Base-by-base conservation (phyloP, 2,329 filamentous ascomycete genomes). In the Dryadomyces quercus-mongolicae region DNA sequence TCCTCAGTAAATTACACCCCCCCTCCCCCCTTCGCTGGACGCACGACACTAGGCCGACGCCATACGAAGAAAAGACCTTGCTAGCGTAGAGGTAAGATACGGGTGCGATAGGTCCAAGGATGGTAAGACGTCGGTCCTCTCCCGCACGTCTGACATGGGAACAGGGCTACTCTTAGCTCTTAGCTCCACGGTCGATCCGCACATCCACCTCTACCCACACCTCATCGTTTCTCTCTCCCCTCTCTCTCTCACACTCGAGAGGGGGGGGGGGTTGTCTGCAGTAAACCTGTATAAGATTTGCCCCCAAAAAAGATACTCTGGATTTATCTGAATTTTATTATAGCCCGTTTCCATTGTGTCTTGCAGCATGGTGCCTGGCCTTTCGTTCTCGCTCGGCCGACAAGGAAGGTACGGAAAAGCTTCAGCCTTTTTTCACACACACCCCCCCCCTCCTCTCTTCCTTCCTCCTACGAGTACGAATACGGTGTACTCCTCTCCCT, bases 91-190 rank as follows among this genome's bases (percentile, higher is more conserved):
- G 50, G 40, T 34, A 16, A 51, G 34, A 34, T 42, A 43, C 43
- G 43, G 43, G 43, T 22, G 43, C 43, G 43, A 45, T 45, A 45
- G 43, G 43, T 45, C 25, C 16, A 49, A n/a, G 36, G 34, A 25
- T n/a, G 44, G 51, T 45, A 25, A 25, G 45, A 45, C 42, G 42
- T 52, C 50, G 40, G 52, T 54, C 46, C 40, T 49, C 40, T 54
- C 52, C 52, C 52, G 52, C 47, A 49, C 45, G 34, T 53, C 46
- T 53, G 43, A 42, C 52, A 25, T 46, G 44, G 52, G 52, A 53
- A 25, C 52, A 53, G 46, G 52, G 45, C 36, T 36, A 43, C 40
- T 15, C 52, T 53, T 18, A 20, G 31, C 40, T 15, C 52, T 53
- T 18, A 20, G 31, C 43, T 38, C 43, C 44, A 46, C 44, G 47